A percentile compares a stretch with the other conserved stretches of the same genome.
Conservation (phyloP, 108 stramenopile genomes). For the Mayamaea pseudoterrestris region DNA sequence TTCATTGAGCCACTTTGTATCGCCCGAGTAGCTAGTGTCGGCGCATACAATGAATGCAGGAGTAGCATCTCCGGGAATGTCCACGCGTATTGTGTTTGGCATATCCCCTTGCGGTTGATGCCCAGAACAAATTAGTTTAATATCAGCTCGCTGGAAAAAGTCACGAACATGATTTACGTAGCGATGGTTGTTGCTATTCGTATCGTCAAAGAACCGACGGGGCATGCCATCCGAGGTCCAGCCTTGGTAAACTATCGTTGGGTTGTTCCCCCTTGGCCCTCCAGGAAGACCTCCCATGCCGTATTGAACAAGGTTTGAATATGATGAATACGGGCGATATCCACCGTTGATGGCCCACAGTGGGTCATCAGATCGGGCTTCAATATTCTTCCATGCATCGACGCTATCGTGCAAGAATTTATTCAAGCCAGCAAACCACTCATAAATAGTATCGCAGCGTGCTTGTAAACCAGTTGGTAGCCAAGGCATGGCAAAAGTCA, state of each 20-base stretch:
- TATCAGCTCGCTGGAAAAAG: constrained; percentile 28
- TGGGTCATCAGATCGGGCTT: constrained; percentile 3
- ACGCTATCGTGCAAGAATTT: constrained; percentile 35
- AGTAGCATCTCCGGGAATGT: constrained; percentile 2
- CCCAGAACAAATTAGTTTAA: constrained; percentile 48
- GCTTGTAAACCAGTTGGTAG: constrained; percentile 3
- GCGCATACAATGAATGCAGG: constrained; percentile 39
- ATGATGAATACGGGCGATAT: constrained; percentile 27
- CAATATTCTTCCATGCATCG: constrained; percentile 35
- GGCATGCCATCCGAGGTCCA: constrained; percentile 64
- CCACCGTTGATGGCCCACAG: constrained; percentile 61
- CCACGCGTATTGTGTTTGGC: constrained; percentile 55
- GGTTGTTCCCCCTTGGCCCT: constrained; percentile 27
- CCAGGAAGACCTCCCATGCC: constrained; percentile 68
- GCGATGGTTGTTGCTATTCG: constrained; percentile 5
- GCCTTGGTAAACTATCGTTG: constrained; percentile 59
- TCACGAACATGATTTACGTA: constrained; percentile 20
- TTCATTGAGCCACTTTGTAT: constrained; percentile 31
- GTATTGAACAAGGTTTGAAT: constrained; percentile 53
- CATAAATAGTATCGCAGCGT: constrained; percentile 17
- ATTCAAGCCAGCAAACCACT: constrained; percentile 58
- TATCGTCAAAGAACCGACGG: constrained; percentile 17
- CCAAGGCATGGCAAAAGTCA: constrained; percentile 61
- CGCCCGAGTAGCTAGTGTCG: constrained; percentile 76
- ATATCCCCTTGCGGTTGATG: constrained; percentile 79